phyloP scores from a whole-genome alignment of 2,329 filamentous ascomycete genomes.

The Fusarium avenaceum region DNA sequence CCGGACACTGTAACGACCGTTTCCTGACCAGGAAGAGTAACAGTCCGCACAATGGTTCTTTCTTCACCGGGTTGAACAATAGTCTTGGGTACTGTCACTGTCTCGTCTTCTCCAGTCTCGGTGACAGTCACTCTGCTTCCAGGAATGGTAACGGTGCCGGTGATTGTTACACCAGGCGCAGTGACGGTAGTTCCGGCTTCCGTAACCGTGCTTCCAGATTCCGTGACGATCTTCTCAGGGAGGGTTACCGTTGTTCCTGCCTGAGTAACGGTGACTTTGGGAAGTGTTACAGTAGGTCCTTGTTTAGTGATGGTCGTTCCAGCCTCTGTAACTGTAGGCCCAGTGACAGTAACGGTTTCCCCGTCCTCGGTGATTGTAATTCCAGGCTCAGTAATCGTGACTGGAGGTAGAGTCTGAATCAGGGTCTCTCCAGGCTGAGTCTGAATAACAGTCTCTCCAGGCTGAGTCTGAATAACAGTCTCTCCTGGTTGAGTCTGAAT shows the following conservation, averaged over 20 bases:
- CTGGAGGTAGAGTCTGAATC: conserved; percentile 13
- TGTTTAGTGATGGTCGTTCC: conserved; percentile 24
- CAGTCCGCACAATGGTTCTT: conserved; percentile 37
- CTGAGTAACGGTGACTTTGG: conserved; percentile 7
- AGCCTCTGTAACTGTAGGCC: conserved; percentile 20
- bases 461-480: conserved; percentile 16
- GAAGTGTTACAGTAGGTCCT: conserved; percentile 18
- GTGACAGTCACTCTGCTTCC: conserved; percentile 33
- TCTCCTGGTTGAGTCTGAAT: conserved; percentile 13
- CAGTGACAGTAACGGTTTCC: conserved; percentile 20
- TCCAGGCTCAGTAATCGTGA: conserved; percentile 27
- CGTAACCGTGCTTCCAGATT: conserved; percentile 20
- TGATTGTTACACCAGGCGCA: conserved; percentile 25
- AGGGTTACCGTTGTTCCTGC: conserved; percentile 11
- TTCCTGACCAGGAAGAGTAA: conserved; percentile 45
- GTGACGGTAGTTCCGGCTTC: conserved; percentile 24
- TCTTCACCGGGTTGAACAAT: conserved; percentile 32
- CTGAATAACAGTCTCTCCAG: conserved; percentile 19
- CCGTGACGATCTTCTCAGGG: conserved; percentile 16
- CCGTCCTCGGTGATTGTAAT: conserved; percentile 25
- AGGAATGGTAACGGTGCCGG: conserved; percentile 29
- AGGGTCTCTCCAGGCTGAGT: conserved; percentile 5
- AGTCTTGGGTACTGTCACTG: conserved; percentile 36
- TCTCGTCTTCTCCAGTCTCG: conserved; percentile 22
- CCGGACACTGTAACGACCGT: conserved; percentile 44